Evolutionary conservation across 2,329 filamentous ascomycete genomes (phyloP).

Genomic region (Simplicillium sp.): DNA sequence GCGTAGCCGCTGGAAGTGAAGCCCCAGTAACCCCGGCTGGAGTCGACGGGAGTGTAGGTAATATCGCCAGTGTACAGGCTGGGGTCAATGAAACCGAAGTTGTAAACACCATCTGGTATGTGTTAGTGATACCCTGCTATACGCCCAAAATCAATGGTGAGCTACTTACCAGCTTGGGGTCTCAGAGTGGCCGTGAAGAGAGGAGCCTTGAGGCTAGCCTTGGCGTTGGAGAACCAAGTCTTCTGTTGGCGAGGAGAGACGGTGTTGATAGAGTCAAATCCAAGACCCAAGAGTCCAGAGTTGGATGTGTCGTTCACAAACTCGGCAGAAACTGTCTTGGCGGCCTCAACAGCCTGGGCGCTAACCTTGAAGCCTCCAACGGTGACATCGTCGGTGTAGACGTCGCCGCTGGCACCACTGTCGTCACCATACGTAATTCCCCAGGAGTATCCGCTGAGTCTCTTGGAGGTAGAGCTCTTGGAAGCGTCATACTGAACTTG

Average conservation of each 20-base stretch:
- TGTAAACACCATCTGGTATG: constrained; percentile 48
- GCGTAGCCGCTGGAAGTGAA: constrained; percentile 14
- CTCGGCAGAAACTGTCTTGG: constrained; percentile 25
- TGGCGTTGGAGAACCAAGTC: constrained; percentile 30
- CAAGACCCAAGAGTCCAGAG: constrained; percentile 16
- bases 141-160: too few species aligned
- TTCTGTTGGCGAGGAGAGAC: constrained; percentile 28
- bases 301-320: constrained; percentile 31
- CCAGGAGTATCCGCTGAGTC: constrained; percentile 27
- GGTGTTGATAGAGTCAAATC: constrained; percentile 31
- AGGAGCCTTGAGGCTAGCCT: constrained; percentile 7
- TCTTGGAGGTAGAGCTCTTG: constrained; percentile 26
- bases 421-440: constrained; percentile 32
- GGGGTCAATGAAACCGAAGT: constrained; percentile 62
- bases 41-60: constrained; percentile 52
- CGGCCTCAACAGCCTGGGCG: constrained; percentile 32
- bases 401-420: constrained; percentile 29
- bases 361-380: constrained; percentile 30
- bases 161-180: constrained; percentile 25
- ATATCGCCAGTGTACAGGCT: constrained; percentile 54
- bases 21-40: constrained; percentile 54
- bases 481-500: constrained; percentile 28
- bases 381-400: constrained; percentile 32
- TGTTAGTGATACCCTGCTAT: too few species aligned
- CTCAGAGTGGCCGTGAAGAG: constrained; percentile 64